Evolutionary conservation across 306 rosid genomes (phyloP), one percentile per base, ranked within the genome.

Genomic region (Calophaca sinica): DNA sequence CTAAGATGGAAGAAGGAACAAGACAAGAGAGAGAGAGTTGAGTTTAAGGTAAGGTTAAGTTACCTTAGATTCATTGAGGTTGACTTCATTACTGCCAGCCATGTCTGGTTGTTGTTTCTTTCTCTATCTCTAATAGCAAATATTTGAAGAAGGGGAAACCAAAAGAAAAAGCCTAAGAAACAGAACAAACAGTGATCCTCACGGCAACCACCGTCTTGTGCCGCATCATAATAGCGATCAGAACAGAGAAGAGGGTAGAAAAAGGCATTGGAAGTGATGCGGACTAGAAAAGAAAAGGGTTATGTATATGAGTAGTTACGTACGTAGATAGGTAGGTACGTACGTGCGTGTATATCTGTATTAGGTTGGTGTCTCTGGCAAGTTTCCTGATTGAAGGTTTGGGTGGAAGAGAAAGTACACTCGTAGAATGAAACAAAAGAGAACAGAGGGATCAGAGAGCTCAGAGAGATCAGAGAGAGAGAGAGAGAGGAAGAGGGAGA

Each of bases 41-140:
- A 20, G 26, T 20, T 20, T 20, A 20, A 20, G 26, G 26, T 20
- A 20, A 20, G 26, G 26, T 20, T 20, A 20, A 20, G 26, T 20
- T 83, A 93, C 98, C 94, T 84, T 87, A 79, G 92, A 89, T 86
- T 89, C 96, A 80, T 79, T 87, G 68, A 82, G 86, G 84, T 87
- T 89, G 90, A 89, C 81, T 80, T 86, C 84, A 79, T 83, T 87
- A 74, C 86, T 80, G 9, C 92, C 86, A 70, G 96, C 88, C 96
- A 89, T 88, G 32, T 58, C 51, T 80, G 2, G 55, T n/a, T 60
- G 42, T 57, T 13, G 59, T 20, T 6, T 52, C 3, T 32, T 46
- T 73, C 38, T 62, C 35, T 35, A 62, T 59, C 33, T 49, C 3
- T 45, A 45, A 1, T n/a, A 32, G 49, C 14, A 62, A 78, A 76